Conservation (phyloP, 768 basidiomycete genomes). For the Lyophyllum shimeji region DNA sequence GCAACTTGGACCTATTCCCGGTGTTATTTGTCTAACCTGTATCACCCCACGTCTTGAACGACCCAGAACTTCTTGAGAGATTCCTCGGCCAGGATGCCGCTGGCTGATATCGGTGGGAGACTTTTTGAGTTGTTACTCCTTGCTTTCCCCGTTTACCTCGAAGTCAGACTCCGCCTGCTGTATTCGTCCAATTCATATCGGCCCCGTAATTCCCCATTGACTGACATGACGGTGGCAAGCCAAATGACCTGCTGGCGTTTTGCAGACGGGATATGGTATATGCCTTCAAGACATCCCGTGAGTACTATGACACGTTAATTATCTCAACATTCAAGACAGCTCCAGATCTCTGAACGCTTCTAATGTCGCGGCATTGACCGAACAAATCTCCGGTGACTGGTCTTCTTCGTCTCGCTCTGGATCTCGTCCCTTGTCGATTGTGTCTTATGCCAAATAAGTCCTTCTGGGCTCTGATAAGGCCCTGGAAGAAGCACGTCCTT, state of each 20-base stretch:
- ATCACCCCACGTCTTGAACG: neutral
- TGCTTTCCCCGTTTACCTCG: neutral
- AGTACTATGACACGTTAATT: constrained; percentile 4
- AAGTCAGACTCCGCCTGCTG: neutral
- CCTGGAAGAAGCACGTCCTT: constrained; percentile 14
- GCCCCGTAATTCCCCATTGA: neutral
- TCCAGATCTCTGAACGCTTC: constrained; percentile 9
- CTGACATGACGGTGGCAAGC: constrained; percentile 2
- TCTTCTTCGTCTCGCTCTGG: constrained; percentile 5
- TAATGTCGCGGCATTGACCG: constrained; percentile 15
- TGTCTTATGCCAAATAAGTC: constrained; percentile 3
- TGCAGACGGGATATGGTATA: neutral
- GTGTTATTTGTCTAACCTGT: constrained; percentile 6
- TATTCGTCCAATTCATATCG: neutral
- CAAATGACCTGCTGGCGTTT: neutral
- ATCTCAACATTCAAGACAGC: constrained; percentile 1
- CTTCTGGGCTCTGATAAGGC: constrained; percentile 1
- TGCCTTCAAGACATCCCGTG: constrained; percentile 1
- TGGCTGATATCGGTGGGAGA: constrained; percentile 12
- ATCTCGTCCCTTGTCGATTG: constrained; percentile 12
- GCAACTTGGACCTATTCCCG: neutral
- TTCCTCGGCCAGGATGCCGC: constrained; percentile 12
- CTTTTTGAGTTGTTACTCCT: neutral
- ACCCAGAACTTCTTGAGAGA: neutral
- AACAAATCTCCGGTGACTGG: constrained; percentile 6